A percentile compares a stretch with the other conserved stretches of the same genome.
Conservation (phyloP, 1,139 yeast genomes). For the Scheffersomyces insectosa region DNA sequence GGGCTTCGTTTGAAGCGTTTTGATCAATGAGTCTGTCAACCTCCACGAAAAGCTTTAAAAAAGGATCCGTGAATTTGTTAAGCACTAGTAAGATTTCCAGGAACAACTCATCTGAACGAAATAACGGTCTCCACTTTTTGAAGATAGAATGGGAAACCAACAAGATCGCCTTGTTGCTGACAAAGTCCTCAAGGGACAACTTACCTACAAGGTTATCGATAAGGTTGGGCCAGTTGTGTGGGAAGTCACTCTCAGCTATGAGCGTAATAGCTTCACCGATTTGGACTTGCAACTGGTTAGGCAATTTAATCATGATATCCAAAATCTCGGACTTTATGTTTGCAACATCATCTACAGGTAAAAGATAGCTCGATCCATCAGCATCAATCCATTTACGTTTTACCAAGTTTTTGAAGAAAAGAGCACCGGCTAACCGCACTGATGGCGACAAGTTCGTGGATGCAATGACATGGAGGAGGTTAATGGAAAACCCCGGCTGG, state of each 20-base stretch:
- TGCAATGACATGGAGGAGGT: slow-evolving; percentile 77
- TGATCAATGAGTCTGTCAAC: slow-evolving; percentile 67
- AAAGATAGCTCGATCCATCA: slow-evolving; percentile 67
- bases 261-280: slow-evolving; percentile 90
- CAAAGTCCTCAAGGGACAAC: slow-evolving; percentile 64
- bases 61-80: slow-evolving; percentile 83
- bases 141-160: slow-evolving; percentile 94
- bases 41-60: slow-evolving; percentile 60
- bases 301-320: slow-evolving; percentile 78
- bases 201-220: slow-evolving; percentile 74
- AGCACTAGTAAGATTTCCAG: slow-evolving; percentile 85
- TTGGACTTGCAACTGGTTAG: slow-evolving; percentile 76
- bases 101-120: slow-evolving; percentile 87
- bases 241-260: slow-evolving; percentile 96
- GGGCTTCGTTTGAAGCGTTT: slow-evolving; percentile 43
- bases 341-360: slow-evolving; percentile 61
- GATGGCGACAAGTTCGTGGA: slow-evolving; percentile 52
- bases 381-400: slow-evolving; percentile 88
- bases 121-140: slow-evolving; percentile 94
- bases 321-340: slow-evolving; percentile 77
- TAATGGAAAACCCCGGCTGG: slow-evolving; percentile 72
- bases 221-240: slow-evolving; percentile 80
- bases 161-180: slow-evolving; percentile 79
- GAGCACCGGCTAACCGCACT: slow-evolving; percentile 82
- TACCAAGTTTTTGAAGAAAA: slow-evolving; percentile 86